A percentile compares a stretch with the other conserved stretches of the same genome.
These are phyloP conservation scores for Cornus controversa DNA, from an alignment of 148 eudicot species.

Conservation along the genomic window DNA sequence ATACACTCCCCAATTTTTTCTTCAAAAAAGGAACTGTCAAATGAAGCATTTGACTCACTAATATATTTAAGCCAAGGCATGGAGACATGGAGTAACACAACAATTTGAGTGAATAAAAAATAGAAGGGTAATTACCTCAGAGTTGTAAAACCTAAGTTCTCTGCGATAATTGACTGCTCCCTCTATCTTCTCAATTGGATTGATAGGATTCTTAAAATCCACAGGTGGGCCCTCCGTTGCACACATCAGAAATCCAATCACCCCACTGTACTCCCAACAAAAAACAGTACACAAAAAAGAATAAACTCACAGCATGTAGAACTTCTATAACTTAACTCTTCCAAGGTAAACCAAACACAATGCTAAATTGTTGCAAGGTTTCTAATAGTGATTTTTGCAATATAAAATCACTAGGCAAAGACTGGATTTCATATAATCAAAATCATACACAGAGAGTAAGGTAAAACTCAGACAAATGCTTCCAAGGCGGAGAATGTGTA, in stretches of 20 bases:
- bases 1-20: too few species aligned
- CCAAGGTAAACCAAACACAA: not conserved
- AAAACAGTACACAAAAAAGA: not conserved
- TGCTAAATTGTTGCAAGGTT: not conserved
- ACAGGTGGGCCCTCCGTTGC: conserved; percentile 85
- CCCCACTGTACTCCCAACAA: conserved; percentile 54
- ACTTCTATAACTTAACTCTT: not conserved
- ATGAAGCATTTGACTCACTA: not conserved
- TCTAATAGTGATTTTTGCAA: not conserved
- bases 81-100: too few species aligned
- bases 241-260: conserved; percentile 87
- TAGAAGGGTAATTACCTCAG: conserved; percentile 55
- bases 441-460: not conserved
- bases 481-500: not conserved
- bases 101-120: too few species aligned
- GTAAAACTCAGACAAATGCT: not conserved
- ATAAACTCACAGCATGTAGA: not conserved
- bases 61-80: not conserved
- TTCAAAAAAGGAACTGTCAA: too few species aligned
- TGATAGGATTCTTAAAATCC: conserved; percentile 80
- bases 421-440: too few species aligned
- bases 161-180: conserved; percentile 63
- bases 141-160: conserved; percentile 81
- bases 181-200: conserved; percentile 90
- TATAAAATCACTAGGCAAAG: not conserved